These are phyloP conservation scores for Zalaria obscura DNA, from an alignment of 2,329 filamentous ascomycete genomes.

Conservation along the genomic window DNA sequence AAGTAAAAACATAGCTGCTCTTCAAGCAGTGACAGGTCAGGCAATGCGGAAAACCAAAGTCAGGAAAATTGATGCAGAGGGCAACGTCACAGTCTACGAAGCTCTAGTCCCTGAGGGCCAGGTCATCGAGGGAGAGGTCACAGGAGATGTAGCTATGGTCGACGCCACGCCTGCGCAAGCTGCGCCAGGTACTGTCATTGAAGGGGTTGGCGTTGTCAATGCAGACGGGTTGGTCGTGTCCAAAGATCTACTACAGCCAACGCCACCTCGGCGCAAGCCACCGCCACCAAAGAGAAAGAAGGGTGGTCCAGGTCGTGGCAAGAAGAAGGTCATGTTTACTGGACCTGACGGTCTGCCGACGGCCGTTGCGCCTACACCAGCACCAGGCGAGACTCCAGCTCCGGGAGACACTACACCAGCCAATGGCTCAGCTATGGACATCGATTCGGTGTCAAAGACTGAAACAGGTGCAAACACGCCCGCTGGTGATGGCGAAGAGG, in stretches of 20 bases:
- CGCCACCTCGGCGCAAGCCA: constrained; percentile 46
- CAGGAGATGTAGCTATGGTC: constrained; percentile 36
- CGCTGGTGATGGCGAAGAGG: constrained; percentile 27
- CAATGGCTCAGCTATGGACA: constrained; percentile 28
- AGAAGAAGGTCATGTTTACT: constrained; percentile 53
- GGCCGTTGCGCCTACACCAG: constrained; percentile 20
- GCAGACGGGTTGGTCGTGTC: constrained; percentile 45
- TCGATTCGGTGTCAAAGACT: constrained; percentile 13
- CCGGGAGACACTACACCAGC: constrained; percentile 22
- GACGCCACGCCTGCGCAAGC: constrained; percentile 33
- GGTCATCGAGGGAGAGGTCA: constrained; percentile 66
- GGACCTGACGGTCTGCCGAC: constrained; percentile 26
- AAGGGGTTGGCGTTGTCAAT: constrained; percentile 46
- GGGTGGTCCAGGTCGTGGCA: constrained; percentile 67
- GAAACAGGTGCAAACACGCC: constrained; percentile 19
- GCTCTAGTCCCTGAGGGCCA: constrained; percentile 71
- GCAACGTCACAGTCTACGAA: constrained; percentile 73
- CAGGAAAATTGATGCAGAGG: constrained; percentile 60
- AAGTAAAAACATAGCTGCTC: constrained; percentile 30
- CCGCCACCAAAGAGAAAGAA: constrained; percentile 65
- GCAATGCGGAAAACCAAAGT: constrained; percentile 69
- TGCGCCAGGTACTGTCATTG: constrained; percentile 43
- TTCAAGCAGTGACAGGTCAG: constrained; percentile 6
- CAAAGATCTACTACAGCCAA: constrained; percentile 28
- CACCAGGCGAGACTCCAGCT: constrained; percentile 20